phyloP scores from a whole-genome alignment of 2,329 filamentous ascomycete species.

The Ophiobolus disseminans region DNA sequence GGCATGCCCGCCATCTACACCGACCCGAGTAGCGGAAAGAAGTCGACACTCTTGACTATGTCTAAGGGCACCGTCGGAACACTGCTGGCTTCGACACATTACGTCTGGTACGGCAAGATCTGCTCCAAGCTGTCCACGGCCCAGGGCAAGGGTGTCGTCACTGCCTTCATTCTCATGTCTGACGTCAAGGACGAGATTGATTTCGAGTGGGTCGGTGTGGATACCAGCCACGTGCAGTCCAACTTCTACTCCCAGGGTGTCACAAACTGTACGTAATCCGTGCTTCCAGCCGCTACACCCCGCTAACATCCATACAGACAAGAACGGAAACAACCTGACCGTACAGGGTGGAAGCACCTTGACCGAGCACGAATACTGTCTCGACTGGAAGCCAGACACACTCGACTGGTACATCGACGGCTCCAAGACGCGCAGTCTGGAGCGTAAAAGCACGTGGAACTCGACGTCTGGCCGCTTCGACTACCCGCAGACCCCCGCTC shows the following conservation, averaged over 20 bases:
- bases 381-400: constrained; percentile 87
- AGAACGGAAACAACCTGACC: constrained; percentile 75
- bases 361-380: constrained; percentile 87
- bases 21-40: constrained; percentile 49
- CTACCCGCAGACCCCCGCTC: constrained; percentile 89
- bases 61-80: constrained; percentile 83
- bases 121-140: constrained; percentile 84
- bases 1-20: constrained; percentile 74
- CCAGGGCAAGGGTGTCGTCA: constrained; percentile 88
- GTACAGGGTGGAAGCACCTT: constrained; percentile 69
- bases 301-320: constrained; percentile 62
- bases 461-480: constrained; percentile 78
- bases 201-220: constrained; percentile 89
- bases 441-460: constrained; percentile 86
- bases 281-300: no score
- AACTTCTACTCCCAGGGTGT: constrained; percentile 98
- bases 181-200: constrained; percentile 99
- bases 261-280: constrained; percentile 74
- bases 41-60: constrained; percentile 81
- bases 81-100: constrained; percentile 80
- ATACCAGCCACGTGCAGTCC: constrained; percentile 80
- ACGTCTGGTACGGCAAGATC: constrained; percentile 97
- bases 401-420: constrained; percentile 91
- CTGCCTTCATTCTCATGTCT: constrained; percentile 92
- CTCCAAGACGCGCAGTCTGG: constrained; percentile 73